Percentiles rank a stretch among this genome's conserved stretches.
Evolutionary conservation across 208 protist species (phyloP).

Genomic region (Lotmaria passim): DNA sequence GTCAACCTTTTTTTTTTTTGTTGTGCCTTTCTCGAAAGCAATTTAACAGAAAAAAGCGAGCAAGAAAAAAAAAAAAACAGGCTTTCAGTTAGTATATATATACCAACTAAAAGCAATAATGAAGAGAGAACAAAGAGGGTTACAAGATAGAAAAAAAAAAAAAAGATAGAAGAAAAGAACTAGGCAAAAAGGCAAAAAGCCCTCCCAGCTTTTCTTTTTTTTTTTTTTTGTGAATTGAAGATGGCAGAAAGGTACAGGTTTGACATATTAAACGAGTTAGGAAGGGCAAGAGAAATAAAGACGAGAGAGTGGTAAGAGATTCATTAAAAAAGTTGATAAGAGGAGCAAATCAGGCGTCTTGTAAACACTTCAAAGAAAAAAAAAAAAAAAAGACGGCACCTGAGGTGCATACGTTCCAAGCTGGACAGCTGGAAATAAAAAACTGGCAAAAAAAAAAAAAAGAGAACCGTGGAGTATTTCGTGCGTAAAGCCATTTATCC

Average conservation of each 20-base stretch:
- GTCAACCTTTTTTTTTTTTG: not conserved
- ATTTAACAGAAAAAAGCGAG: not conserved
- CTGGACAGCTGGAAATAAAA: too few relatives aligned
- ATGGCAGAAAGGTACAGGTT: not conserved
- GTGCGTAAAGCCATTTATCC: too few relatives aligned
- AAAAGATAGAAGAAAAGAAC: constrained; percentile 1
- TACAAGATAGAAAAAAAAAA: constrained; percentile 1
- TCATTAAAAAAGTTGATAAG: too few relatives aligned
- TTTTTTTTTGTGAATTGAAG: not conserved
- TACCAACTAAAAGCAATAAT: not conserved
- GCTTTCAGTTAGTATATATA: not conserved
- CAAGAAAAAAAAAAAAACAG: constrained; percentile 2
- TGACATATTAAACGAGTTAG: too few relatives aligned
- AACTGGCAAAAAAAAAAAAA: too few relatives aligned
- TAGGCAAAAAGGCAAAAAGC: constrained; percentile 4
- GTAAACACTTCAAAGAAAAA: too few relatives aligned
- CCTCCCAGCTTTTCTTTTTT: not conserved
- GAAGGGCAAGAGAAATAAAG: too few relatives aligned
- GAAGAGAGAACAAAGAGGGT: not conserved
- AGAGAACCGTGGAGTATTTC: too few relatives aligned
- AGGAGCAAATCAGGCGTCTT: too few relatives aligned
- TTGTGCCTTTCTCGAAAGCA: too few relatives aligned
- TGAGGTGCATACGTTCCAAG: too few relatives aligned
- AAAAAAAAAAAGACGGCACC: constrained; percentile 1
- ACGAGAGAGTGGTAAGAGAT: too few relatives aligned